These are phyloP conservation scores for Ploettnerulaceae sp. DNA, from an alignment of 2,329 filamentous ascomycete genomes.

Conservation along the genomic window DNA sequence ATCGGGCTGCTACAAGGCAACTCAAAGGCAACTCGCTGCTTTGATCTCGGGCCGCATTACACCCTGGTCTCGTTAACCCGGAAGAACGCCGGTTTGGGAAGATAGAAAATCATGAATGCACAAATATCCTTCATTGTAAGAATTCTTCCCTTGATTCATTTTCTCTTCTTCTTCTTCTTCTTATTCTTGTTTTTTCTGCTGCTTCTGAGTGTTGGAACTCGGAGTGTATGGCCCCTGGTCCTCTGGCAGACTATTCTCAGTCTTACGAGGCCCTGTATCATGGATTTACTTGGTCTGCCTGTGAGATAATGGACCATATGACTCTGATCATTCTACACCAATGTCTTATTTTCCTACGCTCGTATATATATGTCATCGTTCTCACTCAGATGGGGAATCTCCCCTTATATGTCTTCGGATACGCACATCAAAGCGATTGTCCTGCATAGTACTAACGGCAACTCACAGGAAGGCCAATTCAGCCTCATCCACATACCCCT, in stretches of 20 bases:
- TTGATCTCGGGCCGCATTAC: conserved; percentile 27
- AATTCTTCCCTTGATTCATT: conserved; percentile 16
- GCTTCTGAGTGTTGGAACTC: neutral
- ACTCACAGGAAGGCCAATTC: conserved; percentile 71
- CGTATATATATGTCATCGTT: conserved; percentile 1
- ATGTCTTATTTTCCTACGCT: conserved; percentile 7
- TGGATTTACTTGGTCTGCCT: conserved; percentile 8
- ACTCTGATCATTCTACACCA: conserved; percentile 4
- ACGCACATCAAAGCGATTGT: conserved; percentile 22
- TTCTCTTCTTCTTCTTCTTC: neutral
- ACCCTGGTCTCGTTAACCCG: conserved; percentile 20
- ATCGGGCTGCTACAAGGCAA: conserved; percentile 33
- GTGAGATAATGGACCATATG: conserved; percentile 7
- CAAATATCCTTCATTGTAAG: conserved; percentile 55
- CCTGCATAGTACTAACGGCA: conserved; percentile 24
- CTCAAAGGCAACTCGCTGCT: conserved; percentile 26
- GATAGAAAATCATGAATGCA: conserved; percentile 44
- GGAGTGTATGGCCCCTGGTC: neutral
- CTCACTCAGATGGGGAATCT: conserved; percentile 7
- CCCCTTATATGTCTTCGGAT: conserved; percentile 11
- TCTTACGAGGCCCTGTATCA: neutral
- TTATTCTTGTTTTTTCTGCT: neutral
- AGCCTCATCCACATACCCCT: conserved; percentile 88
- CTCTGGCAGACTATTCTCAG: neutral
- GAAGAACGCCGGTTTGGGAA: conserved; percentile 21